Evolutionary conservation across 73 alveolate genomes (phyloP).

Genomic region (Durusdinium trenchii): DNA sequence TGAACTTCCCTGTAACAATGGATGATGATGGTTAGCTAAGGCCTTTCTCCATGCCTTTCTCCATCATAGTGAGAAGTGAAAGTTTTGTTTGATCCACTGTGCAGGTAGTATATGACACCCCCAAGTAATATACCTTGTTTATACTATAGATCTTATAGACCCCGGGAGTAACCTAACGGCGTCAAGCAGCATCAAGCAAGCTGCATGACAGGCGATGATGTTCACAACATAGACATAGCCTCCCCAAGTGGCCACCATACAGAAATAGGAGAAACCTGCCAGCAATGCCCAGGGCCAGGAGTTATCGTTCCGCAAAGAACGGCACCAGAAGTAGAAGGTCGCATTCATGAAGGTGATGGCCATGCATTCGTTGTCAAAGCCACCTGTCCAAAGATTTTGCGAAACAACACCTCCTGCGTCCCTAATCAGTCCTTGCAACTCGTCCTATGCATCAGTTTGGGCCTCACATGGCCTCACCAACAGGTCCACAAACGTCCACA

Average conservation of each 20-base stretch:
- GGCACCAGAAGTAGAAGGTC: conserved; percentile 94
- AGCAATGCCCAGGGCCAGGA: conserved; percentile 72
- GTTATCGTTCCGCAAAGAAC: conserved; percentile 18
- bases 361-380: conserved; percentile 50
- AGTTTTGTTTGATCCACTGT: too few species aligned
- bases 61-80: too few species aligned
- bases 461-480: too few species aligned
- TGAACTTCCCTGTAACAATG: too few species aligned
- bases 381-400: background rate
- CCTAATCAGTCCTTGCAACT: too few species aligned
- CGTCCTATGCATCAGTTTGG: too few species aligned
- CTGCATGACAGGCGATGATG: conserved; percentile 48
- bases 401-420: background rate
- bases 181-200: conserved; percentile 25
- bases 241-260: conserved; percentile 90
- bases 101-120: too few species aligned
- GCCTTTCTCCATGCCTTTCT: too few species aligned
- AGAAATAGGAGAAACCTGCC: conserved; percentile 72
- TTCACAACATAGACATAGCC: conserved; percentile 86
- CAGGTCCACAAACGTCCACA: too few species aligned
- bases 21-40: too few species aligned
- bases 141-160: background rate
- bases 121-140: too few species aligned
- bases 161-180: background rate
- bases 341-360: conserved; percentile 74